A percentile compares a stretch with the other conserved stretches of the same genome.
These are phyloP conservation scores for Fagus sylvatica DNA, from an alignment of 306 rosid species.

Conservation along the genomic window DNA sequence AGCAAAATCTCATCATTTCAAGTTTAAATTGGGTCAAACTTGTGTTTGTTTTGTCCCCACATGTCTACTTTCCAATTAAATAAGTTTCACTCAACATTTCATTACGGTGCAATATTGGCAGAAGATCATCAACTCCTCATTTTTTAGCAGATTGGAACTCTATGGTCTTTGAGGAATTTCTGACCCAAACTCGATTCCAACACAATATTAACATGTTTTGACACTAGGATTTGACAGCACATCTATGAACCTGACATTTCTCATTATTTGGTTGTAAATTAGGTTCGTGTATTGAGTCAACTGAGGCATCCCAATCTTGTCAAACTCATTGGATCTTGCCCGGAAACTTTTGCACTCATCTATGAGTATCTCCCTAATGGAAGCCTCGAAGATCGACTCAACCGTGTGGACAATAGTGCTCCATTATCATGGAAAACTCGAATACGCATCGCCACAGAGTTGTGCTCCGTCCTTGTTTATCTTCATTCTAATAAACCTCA, in stretches of 20 bases:
- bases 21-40: no score
- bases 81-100: no score
- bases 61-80: no score
- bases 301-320: conserved; percentile 54
- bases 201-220: background rate
- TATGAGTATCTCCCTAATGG: conserved; percentile 56
- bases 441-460: conserved; percentile 44
- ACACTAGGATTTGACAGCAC: no score
- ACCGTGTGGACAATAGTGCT: conserved; percentile 42
- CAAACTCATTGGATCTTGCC: conserved; percentile 53
- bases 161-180: no score
- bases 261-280: conserved; percentile 1
- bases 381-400: conserved; percentile 55
- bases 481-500: conserved; percentile 52
- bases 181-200: no score
- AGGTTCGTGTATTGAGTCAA: conserved; percentile 54
- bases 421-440: conserved; percentile 61
- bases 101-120: no score
- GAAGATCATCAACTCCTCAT: no score
- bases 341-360: conserved; percentile 42
- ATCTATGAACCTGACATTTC: no score
- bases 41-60: no score
- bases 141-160: no score
- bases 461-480: conserved; percentile 51
- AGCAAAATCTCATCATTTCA: no score